Conservation (phyloP, 2,329 filamentous ascomycete species). For the Trichoderma citrinoviride region DNA sequence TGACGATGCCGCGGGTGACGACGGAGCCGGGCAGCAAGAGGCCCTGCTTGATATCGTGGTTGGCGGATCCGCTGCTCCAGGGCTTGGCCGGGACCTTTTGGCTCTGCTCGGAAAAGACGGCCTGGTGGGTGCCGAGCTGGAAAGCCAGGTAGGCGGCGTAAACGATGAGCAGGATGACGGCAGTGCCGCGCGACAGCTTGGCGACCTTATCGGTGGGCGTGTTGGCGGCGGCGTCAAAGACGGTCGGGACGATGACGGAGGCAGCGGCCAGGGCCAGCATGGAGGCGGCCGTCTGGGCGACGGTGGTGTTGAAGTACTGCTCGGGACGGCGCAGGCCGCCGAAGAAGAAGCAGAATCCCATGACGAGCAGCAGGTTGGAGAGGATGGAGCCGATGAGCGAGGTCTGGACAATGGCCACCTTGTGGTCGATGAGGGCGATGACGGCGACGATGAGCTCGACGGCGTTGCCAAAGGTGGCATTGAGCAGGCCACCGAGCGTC, state of each 20-base stretch:
- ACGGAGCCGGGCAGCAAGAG: conserved; percentile 25
- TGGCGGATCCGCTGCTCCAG: conserved; percentile 31
- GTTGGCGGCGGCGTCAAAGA: conserved; percentile 61
- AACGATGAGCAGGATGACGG: conserved; percentile 77
- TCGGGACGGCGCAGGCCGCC: conserved; percentile 75
- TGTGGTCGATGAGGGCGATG: conserved; percentile 70
- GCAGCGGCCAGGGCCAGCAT: conserved; percentile 76
- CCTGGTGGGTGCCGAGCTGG: conserved; percentile 81
- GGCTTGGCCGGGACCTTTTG: conserved; percentile 69
- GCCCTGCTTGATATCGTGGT: conserved; percentile 40
- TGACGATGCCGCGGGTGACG: not conserved
- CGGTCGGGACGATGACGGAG: conserved; percentile 84
- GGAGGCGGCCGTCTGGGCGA: conserved; percentile 84
- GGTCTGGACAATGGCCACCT: conserved; percentile 86
- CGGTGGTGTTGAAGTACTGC: conserved; percentile 88
- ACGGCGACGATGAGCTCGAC: conserved; percentile 88
- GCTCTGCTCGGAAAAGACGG: conserved; percentile 76
- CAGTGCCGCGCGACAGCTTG: conserved; percentile 66
- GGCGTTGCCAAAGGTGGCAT: conserved; percentile 90
- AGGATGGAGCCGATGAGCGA: conserved; percentile 89
- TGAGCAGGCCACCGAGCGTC: conserved; percentile 82
- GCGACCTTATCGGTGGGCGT: conserved; percentile 52
- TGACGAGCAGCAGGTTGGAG: conserved; percentile 82
- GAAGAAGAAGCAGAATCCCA: conserved; percentile 92
- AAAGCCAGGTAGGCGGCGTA: conserved; percentile 85